phyloP scores from a whole-genome alignment of 768 basidiomycete genomes.

The Russula sp. region DNA sequence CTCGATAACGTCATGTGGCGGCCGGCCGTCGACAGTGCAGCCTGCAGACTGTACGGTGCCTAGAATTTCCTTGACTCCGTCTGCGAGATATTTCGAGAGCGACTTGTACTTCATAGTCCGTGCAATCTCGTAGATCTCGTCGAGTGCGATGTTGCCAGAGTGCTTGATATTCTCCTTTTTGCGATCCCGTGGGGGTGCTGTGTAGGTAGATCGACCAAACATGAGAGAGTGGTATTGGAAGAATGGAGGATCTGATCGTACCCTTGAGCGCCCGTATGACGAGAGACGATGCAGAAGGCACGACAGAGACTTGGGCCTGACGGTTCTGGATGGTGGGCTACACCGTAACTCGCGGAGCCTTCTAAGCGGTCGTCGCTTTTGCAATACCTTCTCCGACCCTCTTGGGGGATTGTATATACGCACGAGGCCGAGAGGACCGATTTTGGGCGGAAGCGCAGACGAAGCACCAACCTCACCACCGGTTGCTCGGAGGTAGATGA shows the following conservation, averaged over 20 bases:
- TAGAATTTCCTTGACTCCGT: constrained; percentile 94
- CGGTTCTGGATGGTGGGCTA: constrained; percentile 99
- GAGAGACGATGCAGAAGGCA: constrained; percentile 94
- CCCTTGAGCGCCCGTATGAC: constrained; percentile 98
- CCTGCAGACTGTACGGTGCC: constrained; percentile 96
- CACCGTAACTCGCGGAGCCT: constrained; percentile 98
- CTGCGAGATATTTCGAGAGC: constrained; percentile 83
- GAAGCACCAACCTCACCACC: constrained; percentile 99
- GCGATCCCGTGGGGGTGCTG: constrained; percentile 97
- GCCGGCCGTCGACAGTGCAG: constrained; percentile 91
- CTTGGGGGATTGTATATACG: constrained; percentile 86
- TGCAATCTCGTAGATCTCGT: constrained; percentile 93
- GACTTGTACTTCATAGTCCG: constrained; percentile 95
- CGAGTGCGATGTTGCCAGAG: constrained; percentile 85
- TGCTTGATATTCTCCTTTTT: constrained; percentile 99
- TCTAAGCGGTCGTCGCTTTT: constrained; percentile 97
- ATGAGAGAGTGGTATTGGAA: not conserved
- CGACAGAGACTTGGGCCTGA: constrained; percentile 94
- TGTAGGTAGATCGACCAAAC: not conserved
- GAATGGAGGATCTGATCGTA: constrained; percentile 33
- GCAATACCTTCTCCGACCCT: constrained; percentile 99
- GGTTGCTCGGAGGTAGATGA: constrained; percentile 96
- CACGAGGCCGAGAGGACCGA: constrained; percentile 99
- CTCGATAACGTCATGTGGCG: constrained; percentile 91
- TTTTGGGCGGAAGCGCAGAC: constrained; percentile 97